phyloP scores from a whole-genome alignment of 768 basidiomycete genomes.

The Hypholoma sublateritium region DNA sequence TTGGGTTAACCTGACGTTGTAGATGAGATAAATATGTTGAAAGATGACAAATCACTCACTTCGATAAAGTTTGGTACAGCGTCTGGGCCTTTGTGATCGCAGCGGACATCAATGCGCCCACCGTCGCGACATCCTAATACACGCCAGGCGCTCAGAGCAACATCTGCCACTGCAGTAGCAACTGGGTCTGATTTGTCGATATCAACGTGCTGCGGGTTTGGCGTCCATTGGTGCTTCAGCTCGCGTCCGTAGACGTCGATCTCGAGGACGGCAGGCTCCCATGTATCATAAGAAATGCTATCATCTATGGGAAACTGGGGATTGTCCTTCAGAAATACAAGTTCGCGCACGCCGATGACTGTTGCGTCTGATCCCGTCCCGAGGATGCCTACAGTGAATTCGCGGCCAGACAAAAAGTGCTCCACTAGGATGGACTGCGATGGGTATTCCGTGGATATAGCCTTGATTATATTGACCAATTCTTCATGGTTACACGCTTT shows the following conservation, averaged over 20 bases:
- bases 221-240: conserved; percentile 8
- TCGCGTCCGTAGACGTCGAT: conserved; percentile 19
- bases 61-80: conserved; percentile 12
- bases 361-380: conserved; percentile 20
- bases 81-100: conserved; percentile 20
- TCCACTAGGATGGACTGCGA: conserved; percentile 21
- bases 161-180: conserved; percentile 5
- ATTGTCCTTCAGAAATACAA: conserved; percentile 15
- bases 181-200: conserved; percentile 12
- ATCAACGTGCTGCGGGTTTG: conserved; percentile 13
- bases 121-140: conserved; percentile 21
- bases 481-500: conserved; percentile 16
- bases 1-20: conserved; percentile 3
- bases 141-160: conserved; percentile 20
- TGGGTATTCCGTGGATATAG: conserved; percentile 17
- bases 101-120: conserved; percentile 21
- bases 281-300: conserved; percentile 1
- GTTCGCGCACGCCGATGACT: conserved; percentile 20
- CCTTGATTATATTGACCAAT: conserved; percentile 12
- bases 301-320: conserved; percentile 12
- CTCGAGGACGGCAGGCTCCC: conserved; percentile 10
- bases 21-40: not conserved
- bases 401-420: conserved; percentile 21
- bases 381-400: conserved; percentile 25
- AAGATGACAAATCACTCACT: not conserved